Percentiles rank a stretch among this genome's conserved stretches.
Conservation (phyloP, 768 basidiomycete species). For the Leccinellum albellum region DNA sequence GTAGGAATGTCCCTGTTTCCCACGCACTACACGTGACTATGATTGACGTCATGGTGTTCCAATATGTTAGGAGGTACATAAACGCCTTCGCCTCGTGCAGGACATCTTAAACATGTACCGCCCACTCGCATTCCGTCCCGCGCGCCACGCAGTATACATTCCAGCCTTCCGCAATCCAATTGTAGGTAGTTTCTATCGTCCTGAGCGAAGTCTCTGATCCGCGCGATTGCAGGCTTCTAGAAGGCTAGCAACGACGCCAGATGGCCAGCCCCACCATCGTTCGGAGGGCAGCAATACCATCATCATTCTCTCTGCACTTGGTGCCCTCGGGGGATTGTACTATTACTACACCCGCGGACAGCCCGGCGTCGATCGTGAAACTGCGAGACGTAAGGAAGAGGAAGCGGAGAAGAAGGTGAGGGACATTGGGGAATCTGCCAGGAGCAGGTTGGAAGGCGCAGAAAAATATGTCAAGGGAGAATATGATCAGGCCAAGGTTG, state of each 20-base stretch:
- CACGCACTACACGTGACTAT: background rate
- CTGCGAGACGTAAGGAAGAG: slow-evolving; percentile 32
- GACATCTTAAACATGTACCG: slow-evolving; percentile 12
- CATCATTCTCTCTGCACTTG: slow-evolving; percentile 31
- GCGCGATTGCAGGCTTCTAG: slow-evolving; percentile 5
- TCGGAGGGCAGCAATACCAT: slow-evolving; percentile 23
- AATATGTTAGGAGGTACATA: background rate
- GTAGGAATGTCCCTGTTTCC: background rate
- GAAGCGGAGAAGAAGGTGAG: slow-evolving; percentile 28
- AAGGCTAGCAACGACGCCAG: slow-evolving; percentile 10
- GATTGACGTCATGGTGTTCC: background rate
- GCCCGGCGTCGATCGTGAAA: slow-evolving; percentile 18
- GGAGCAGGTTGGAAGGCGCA: slow-evolving; percentile 25
- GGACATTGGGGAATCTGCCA: slow-evolving; percentile 29
- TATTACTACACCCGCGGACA: slow-evolving; percentile 34
- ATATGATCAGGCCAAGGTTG: slow-evolving; percentile 36
- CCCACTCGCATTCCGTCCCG: slow-evolving; percentile 7
- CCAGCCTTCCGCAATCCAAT: background rate
- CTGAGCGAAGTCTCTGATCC: slow-evolving; percentile 1
- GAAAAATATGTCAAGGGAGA: slow-evolving; percentile 30
- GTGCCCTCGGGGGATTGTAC: slow-evolving; percentile 35
- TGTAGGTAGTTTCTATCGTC: slow-evolving; percentile 3
- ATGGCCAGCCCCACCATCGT: slow-evolving; percentile 2
- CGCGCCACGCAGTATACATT: slow-evolving; percentile 13
- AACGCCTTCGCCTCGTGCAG: background rate